phyloP scores from a whole-genome alignment of 2,329 filamentous ascomycete genomes.

The Alternaria dauci region DNA sequence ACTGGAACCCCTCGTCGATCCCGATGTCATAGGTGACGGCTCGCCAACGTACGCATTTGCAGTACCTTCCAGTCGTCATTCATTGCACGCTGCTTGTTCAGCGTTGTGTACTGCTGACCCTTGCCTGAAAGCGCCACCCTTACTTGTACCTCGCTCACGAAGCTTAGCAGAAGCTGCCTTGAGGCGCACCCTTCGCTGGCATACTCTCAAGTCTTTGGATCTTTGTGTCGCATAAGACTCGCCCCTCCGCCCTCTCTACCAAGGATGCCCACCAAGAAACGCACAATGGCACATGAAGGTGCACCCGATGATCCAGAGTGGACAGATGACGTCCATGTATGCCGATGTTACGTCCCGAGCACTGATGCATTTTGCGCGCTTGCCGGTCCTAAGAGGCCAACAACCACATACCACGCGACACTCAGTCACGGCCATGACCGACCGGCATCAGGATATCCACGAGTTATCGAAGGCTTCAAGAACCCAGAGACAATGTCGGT shows the following conservation, averaged over 20 bases:
- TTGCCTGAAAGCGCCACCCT: neutral
- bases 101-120: neutral
- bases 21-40: neutral
- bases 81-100: neutral
- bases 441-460: neutral
- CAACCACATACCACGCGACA: neutral
- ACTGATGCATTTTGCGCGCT: neutral
- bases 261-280: neutral
- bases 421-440: neutral
- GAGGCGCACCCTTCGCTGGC: neutral
- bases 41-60: neutral
- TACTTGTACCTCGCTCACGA: neutral
- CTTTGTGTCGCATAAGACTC: neutral
- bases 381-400: neutral
- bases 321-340: neutral
- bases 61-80: neutral
- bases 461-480: too few relatives aligned
- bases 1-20: neutral
- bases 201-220: too few relatives aligned
- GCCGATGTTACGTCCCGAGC: too few relatives aligned
- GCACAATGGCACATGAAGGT: neutral
- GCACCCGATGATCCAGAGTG: neutral
- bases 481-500: neutral
- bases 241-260: neutral
- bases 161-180: neutral